These are phyloP conservation scores for Coniochaeta pulveracea DNA, from an alignment of 2,329 filamentous ascomycete species.

Conservation along the genomic window DNA sequence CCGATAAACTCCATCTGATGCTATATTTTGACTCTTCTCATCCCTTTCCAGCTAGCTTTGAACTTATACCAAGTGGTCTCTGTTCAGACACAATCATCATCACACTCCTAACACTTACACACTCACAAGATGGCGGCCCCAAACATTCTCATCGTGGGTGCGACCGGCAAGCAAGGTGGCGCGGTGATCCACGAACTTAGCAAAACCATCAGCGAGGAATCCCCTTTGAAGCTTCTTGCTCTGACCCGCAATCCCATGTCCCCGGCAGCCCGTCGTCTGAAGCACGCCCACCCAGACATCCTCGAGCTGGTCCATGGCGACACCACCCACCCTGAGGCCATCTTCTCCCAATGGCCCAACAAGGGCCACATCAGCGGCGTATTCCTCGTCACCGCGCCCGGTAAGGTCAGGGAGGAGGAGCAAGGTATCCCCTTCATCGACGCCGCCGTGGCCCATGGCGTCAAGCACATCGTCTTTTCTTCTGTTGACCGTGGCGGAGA, in stretches of 20 bases:
- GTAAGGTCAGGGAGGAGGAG: conserved; percentile 19
- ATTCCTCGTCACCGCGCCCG: conserved; percentile 21
- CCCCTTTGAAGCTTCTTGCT: conserved; percentile 12
- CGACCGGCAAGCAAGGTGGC: conserved; percentile 23
- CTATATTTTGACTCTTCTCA: too few relatives aligned
- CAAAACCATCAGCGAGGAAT: conserved; percentile 11
- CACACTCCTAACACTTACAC: not conserved
- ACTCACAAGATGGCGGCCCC: conserved; percentile 9
- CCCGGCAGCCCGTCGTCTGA: conserved; percentile 20
- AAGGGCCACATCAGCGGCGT: conserved; percentile 17
- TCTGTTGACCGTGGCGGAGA: conserved; percentile 20
- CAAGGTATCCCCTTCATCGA: conserved; percentile 24
- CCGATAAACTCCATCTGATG: too few relatives aligned
- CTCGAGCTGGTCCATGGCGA: conserved; percentile 23
- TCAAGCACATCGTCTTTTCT: conserved; percentile 18
- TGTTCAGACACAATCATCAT: not conserved
- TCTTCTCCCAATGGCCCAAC: conserved; percentile 21
- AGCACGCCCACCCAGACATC: conserved; percentile 20
- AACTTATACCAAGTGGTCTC: too few relatives aligned
- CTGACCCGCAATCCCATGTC: conserved; percentile 14
- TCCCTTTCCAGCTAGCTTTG: too few relatives aligned
- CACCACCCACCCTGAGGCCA: conserved; percentile 16
- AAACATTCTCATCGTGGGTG: conserved; percentile 23
- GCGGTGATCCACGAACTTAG: conserved; percentile 15
- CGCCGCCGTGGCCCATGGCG: conserved; percentile 18